A percentile compares a stretch with the other conserved stretches of the same genome.
These are phyloP conservation scores for Bothriochloa decipiens DNA, from an alignment of 176 grass and related monocot genomes.

Conservation along the genomic window DNA sequence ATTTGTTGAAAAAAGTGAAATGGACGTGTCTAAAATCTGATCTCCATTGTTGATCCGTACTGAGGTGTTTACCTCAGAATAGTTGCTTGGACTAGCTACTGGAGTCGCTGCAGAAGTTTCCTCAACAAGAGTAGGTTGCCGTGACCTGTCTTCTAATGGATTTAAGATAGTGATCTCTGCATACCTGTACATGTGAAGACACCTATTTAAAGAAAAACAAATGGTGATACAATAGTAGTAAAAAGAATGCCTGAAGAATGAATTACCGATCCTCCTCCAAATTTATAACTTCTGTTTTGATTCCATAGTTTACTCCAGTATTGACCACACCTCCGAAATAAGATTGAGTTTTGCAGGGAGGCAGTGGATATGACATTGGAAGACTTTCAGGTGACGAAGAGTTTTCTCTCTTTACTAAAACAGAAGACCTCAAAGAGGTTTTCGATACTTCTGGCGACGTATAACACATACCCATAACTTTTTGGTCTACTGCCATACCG, in stretches of 20 bases:
- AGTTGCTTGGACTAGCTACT: conserved; percentile 40
- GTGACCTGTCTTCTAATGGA: conserved; percentile 45
- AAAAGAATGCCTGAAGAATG: conserved; percentile 10
- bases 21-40: conserved; percentile 32
- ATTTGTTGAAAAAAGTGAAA: conserved; percentile 47
- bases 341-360: conserved; percentile 29
- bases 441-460: conserved; percentile 32
- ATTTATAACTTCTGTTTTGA: conserved; percentile 30
- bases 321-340: conserved; percentile 19
- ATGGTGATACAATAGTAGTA: conserved; percentile 6
- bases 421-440: conserved; percentile 28
- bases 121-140: conserved; percentile 26
- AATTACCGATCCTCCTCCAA: conserved; percentile 57
- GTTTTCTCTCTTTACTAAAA: conserved; percentile 34
- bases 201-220: conserved; percentile 31
- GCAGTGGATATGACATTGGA: conserved; percentile 11
- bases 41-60: conserved; percentile 20
- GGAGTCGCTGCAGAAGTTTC: conserved; percentile 16
- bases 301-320: conserved; percentile 26
- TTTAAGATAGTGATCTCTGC: conserved; percentile 42
- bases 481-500: conserved; percentile 28
- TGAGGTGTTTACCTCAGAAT: conserved; percentile 37
- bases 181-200: conserved; percentile 51
- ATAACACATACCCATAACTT: conserved; percentile 32
- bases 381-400: not conserved